Evolutionary conservation across 148 eudicot species (phyloP).

Genomic region (Persicaria tinctoria): DNA sequence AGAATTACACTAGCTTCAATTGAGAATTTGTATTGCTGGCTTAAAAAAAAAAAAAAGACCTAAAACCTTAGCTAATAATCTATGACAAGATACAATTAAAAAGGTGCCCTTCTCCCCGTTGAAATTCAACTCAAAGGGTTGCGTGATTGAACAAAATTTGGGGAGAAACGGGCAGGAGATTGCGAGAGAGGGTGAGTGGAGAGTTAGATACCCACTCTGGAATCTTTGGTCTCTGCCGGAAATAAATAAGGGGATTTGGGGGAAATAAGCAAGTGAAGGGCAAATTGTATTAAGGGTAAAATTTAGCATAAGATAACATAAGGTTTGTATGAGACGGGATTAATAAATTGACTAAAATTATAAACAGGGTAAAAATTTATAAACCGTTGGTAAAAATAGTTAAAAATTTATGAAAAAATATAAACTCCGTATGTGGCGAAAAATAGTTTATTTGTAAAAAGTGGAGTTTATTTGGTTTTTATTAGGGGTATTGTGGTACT

Average conservation of each 20-base stretch:
- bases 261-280: too few relatives aligned
- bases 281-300: too few relatives aligned
- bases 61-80: neutral
- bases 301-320: too few relatives aligned
- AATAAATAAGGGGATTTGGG: neutral
- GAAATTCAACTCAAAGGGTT: neutral
- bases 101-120: conserved; percentile 10
- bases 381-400: too few relatives aligned
- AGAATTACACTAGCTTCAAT: neutral
- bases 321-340: too few relatives aligned
- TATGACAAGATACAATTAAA: neutral
- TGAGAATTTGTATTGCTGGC: neutral
- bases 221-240: neutral
- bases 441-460: too few relatives aligned
- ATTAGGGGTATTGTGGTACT: too few relatives aligned
- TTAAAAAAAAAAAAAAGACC: neutral
- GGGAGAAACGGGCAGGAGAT: conserved; percentile 4
- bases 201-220: conserved; percentile 2
- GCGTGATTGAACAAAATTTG: conserved; percentile 1
- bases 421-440: too few relatives aligned
- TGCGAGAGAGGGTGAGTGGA: neutral
- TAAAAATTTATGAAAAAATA: too few relatives aligned
- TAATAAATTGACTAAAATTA: too few relatives aligned
- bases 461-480: too few relatives aligned
- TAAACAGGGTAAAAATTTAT: too few relatives aligned